These are phyloP conservation scores for Pelargonium fulgidum DNA, from an alignment of 441 rosid genomes.

Conservation along the genomic window DNA sequence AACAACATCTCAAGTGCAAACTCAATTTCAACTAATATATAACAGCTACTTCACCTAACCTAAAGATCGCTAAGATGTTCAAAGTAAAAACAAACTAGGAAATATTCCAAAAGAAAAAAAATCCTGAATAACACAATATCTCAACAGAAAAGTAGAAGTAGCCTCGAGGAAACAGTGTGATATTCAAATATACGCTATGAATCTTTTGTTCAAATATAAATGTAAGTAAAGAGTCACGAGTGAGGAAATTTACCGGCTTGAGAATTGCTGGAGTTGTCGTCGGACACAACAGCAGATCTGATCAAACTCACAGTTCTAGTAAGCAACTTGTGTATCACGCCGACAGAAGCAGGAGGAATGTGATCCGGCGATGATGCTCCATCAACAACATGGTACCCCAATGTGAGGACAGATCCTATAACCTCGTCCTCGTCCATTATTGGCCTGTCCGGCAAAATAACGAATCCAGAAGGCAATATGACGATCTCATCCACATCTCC, in stretches of 20 bases:
- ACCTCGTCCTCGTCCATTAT: conserved; percentile 7
- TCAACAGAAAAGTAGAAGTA: too few species aligned
- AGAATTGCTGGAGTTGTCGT: conserved; percentile 1
- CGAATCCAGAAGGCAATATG: conserved; percentile 42
- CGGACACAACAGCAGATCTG: conserved; percentile 15
- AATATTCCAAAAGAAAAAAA: too few species aligned
- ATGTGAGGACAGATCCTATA: conserved; percentile 32
- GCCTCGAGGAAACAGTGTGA: too few species aligned
- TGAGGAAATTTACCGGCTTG: neutral
- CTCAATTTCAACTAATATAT: too few species aligned
- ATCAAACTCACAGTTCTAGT: conserved; percentile 19
- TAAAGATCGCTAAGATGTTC: too few species aligned
- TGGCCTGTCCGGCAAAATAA: conserved; percentile 31
- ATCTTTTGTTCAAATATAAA: neutral
- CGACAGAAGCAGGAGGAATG: conserved; percentile 15
- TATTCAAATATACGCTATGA: neutral
- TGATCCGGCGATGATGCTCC: neutral
- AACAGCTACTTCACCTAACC: too few species aligned
- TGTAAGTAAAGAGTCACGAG: neutral
- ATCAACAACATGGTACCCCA: conserved; percentile 31
- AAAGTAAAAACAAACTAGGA: too few species aligned
- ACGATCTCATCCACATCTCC: conserved; percentile 24
- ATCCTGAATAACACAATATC: too few species aligned
- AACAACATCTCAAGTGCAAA: too few species aligned
- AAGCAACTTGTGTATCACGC: conserved; percentile 19